Evolutionary conservation across 257 asterid species (phyloP).

Genomic region (Solanum habrochaites): DNA sequence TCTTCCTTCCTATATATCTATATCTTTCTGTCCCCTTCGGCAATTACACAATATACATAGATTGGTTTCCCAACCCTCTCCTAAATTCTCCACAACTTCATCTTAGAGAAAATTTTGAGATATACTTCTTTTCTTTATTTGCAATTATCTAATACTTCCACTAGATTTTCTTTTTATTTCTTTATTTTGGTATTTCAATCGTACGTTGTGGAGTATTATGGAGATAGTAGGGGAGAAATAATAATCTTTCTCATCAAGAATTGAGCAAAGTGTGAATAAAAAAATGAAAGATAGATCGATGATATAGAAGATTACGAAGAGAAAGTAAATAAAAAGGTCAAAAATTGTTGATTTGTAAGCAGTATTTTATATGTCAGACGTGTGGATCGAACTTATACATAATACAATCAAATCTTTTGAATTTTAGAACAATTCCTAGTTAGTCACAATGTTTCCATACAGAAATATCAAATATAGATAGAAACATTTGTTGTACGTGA

Average conservation of each 20-base stretch:
- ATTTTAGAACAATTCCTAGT: neutral
- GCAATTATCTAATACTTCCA: neutral
- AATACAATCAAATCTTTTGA: neutral
- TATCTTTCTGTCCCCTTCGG: no score
- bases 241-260: neutral
- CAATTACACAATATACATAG: neutral
- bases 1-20: neutral
- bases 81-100: neutral
- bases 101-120: neutral
- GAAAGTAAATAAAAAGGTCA: neutral
- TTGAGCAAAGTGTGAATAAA: neutral
- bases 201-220: neutral
- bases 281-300: neutral
- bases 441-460: neutral
- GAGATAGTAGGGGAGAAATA: neutral
- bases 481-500: no score
- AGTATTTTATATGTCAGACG: conserved; percentile 1
- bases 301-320: neutral
- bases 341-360: neutral
- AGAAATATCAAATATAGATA: no score
- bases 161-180: neutral
- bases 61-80: neutral
- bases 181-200: neutral
- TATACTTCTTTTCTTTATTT: neutral
- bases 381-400: no score